These are phyloP conservation scores for Fraxinus americana DNA, from an alignment of 257 asterid species.

Conservation along the genomic window DNA sequence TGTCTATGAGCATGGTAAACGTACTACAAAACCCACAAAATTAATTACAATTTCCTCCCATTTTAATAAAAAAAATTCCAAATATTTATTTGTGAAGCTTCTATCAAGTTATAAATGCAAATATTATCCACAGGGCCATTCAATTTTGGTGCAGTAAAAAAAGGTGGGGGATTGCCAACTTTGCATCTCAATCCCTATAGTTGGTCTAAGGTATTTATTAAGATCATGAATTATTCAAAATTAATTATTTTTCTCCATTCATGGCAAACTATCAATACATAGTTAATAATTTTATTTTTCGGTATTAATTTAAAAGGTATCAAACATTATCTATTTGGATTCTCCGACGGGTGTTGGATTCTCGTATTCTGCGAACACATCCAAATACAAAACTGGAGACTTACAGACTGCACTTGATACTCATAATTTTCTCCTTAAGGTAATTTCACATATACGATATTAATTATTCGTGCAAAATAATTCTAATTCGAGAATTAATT, in stretches of 20 bases:
- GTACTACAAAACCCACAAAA: not conserved
- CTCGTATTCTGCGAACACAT: slow-evolving; percentile 43
- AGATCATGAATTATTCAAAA: no score
- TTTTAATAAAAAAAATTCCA: no score
- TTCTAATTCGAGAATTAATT: no score
- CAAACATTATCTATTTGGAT: slow-evolving; percentile 59
- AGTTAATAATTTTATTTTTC: no score
- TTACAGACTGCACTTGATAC: slow-evolving; percentile 52
- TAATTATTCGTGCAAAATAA: no score
- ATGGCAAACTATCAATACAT: no score
- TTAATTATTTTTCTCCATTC: no score
- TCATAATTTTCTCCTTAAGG: slow-evolving; percentile 63
- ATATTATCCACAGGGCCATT: slow-evolving; percentile 53
- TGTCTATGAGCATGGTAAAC: slow-evolving; percentile 61
- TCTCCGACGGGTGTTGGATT: slow-evolving; percentile 69
- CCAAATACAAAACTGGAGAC: slow-evolving; percentile 36
- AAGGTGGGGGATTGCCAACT: slow-evolving; percentile 44
- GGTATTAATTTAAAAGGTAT: slow-evolving; percentile 30
- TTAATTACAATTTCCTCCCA: no score
- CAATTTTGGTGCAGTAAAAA: slow-evolving; percentile 51
- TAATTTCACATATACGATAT: not conserved
- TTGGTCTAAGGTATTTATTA: slow-evolving; percentile 57
- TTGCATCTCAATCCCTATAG: slow-evolving; percentile 57
- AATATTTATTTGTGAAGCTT: not conserved
- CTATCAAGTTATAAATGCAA: not conserved